Evolutionary conservation across 2,329 filamentous ascomycete genomes (phyloP).

Genomic region (Clathrospora elynae): DNA sequence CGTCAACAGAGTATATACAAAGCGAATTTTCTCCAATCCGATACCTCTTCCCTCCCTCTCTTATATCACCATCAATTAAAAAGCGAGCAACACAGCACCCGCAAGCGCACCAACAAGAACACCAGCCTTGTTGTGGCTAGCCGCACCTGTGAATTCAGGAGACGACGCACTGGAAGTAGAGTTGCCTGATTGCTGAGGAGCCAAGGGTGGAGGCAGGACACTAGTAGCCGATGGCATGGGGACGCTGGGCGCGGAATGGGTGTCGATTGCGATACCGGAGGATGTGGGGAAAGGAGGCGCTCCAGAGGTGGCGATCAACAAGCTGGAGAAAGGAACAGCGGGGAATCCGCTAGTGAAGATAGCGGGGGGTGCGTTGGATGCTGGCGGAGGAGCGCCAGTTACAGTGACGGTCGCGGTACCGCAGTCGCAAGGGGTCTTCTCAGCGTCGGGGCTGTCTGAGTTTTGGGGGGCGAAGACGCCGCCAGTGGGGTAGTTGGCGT

Average conservation of each 20-base stretch:
- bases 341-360: slow-evolving; percentile 20
- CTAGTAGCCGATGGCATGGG: slow-evolving; percentile 28
- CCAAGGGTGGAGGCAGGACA: slow-evolving; percentile 21
- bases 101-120: slow-evolving; percentile 29
- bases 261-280: slow-evolving; percentile 36
- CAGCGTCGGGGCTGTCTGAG: slow-evolving; percentile 10
- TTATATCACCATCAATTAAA: slow-evolving; percentile 23
- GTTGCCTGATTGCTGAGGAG: slow-evolving; percentile 26
- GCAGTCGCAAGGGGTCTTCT: slow-evolving; percentile 31
- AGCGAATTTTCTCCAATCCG: no score
- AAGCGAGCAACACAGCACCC: slow-evolving; percentile 33
- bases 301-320: slow-evolving; percentile 3
- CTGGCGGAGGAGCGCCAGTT: slow-evolving; percentile 33
- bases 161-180: slow-evolving; percentile 26
- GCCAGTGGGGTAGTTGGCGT: slow-evolving; percentile 20
- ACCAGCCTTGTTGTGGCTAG: slow-evolving; percentile 29
- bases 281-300: slow-evolving; percentile 28
- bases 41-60: no score
- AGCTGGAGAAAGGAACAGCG: slow-evolving; percentile 19
- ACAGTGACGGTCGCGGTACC: slow-evolving; percentile 38
- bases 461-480: slow-evolving; percentile 8
- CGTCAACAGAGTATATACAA: no score
- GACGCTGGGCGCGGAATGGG: slow-evolving; percentile 30
- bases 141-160: slow-evolving; percentile 37
- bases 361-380: slow-evolving; percentile 19